Conservation (phyloP, 306 rosid species). For the Trifolium fragiferum region DNA sequence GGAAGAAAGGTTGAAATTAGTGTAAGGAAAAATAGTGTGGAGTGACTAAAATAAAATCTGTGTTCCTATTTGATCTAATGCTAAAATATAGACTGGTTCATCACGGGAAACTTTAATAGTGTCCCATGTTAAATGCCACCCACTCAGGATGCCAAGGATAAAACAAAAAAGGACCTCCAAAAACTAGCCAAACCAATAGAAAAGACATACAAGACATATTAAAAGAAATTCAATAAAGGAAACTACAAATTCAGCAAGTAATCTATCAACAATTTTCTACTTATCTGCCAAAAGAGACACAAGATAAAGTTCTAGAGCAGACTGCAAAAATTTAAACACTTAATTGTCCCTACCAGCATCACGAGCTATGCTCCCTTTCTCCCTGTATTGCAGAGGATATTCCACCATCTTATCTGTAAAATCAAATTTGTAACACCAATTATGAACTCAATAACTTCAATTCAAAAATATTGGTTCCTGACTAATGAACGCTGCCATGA, state of each 20-base stretch:
- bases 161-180: constrained; percentile 10
- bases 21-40: no score
- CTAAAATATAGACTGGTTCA: no score
- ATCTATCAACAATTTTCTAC: not conserved
- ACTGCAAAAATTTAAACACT: constrained; percentile 36
- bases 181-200: constrained; percentile 24
- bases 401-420: constrained; percentile 77
- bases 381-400: constrained; percentile 67
- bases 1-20: no score
- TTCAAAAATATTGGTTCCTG: no score
- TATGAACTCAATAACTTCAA: no score
- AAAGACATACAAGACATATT: constrained; percentile 13
- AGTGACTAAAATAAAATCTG: no score
- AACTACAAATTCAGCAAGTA: constrained; percentile 27
- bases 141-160: not conserved
- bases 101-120: no score
- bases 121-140: no score
- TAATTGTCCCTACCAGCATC: constrained; percentile 64
- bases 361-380: constrained; percentile 62
- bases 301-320: constrained; percentile 25
- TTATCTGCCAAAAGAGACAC: constrained; percentile 13
- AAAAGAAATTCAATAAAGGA: constrained; percentile 18
- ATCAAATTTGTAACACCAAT: constrained; percentile 37
- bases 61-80: no score
- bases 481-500: constrained; percentile 21